These are phyloP conservation scores for Clavariopsis aquatica DNA, from an alignment of 495 filamentous ascomycete species.

Conservation along the genomic window DNA sequence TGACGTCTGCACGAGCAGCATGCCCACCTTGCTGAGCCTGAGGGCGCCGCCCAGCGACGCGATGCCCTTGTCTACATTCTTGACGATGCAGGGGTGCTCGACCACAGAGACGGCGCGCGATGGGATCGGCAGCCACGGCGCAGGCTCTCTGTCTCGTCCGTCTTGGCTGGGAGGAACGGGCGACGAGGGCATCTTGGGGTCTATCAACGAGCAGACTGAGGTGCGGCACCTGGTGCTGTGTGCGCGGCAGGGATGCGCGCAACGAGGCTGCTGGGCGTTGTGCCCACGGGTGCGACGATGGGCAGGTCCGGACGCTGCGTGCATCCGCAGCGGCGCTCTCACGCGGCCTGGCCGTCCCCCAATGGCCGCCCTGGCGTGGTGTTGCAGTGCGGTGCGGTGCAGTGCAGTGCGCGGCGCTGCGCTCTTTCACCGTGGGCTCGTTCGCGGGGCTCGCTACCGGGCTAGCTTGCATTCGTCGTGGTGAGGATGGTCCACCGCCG, in stretches of 20 bases:
- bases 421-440: background rate
- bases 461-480: background rate
- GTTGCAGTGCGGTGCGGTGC: background rate
- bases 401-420: background rate
- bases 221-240: background rate
- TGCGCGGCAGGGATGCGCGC: background rate
- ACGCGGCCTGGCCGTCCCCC: background rate
- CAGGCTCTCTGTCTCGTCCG: constrained; percentile 24
- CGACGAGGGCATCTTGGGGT: background rate
- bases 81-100: constrained; percentile 85
- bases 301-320: background rate
- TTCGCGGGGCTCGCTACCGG: background rate
- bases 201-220: background rate
- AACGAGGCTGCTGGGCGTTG: background rate
- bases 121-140: constrained; percentile 63
- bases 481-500: background rate
- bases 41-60: constrained; percentile 70
- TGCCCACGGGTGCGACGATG: no score
- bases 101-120: constrained; percentile 67
- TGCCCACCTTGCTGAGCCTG: constrained; percentile 65
- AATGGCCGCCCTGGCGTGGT: background rate
- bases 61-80: constrained; percentile 78
- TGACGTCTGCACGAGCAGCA: background rate
- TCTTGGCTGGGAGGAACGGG: no score
- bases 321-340: background rate